Evolutionary conservation across 1,139 yeast species (phyloP), one percentile per base, ranked within the genome.

Genomic region (Lodderomyces orthopsilosis): DNA sequence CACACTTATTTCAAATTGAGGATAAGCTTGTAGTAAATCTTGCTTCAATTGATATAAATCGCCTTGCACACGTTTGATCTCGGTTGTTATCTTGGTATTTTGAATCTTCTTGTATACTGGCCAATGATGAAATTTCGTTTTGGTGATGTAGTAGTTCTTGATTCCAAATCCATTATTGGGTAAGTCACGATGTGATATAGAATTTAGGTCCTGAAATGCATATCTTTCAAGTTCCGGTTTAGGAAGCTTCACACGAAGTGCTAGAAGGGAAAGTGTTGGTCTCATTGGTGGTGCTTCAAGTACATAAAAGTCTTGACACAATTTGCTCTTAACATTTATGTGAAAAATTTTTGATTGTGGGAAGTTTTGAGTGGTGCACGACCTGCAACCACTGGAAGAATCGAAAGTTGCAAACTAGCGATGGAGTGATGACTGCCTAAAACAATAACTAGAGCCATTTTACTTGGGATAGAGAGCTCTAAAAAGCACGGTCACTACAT

Each of bases 31-130:
- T 46, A 78, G 74, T 51, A 85, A 65, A 56, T 85, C 91, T 28
- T 70, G 62, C 61, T 82, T 82, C 46, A 85, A 67, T 48, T 75
- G 77, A 10, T 66, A 57, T 13, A 81, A 62, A 56, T 83, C 83
- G 2, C 94, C 94, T 48, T 73, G 66, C 32, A 85, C 68, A 50
- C 79, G 76, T 58, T 82, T 81, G 37, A 85, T 70, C 56, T 84
- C 88, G 1, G 93, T 85, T 46, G 70, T 69, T 27, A 65, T 61
- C 44, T 75, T 76, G 23, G 82, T 77, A 44, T 78, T 74, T 64
- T 70, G 76, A 45, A 72, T 59, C 48, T 82, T 83, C 47, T 74
- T 69, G 60, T 85, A 85, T 1, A 85, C 83, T 23, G 93, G 93
- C 63, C 87, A 70, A 57, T 83, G 81, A 5, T 86, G 85, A 43